These are phyloP conservation scores for Elymus sibiricus DNA, from an alignment of 176 grass and related monocot genomes.

Conservation along the genomic window DNA sequence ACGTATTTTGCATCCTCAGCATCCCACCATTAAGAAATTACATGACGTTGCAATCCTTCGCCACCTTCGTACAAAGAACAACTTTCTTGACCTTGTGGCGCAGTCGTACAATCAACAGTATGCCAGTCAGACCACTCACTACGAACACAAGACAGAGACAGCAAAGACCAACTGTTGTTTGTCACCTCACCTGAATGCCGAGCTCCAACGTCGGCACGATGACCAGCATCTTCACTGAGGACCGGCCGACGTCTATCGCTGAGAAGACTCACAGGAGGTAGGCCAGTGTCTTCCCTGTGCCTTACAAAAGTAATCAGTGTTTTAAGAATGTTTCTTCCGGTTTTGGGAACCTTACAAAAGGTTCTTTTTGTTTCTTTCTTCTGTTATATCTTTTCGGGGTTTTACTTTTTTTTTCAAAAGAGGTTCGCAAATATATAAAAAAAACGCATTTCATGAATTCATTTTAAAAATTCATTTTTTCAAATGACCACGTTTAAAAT, in stretches of 20 bases:
- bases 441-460: too few relatives aligned
- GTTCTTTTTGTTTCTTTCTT: too few relatives aligned
- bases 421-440: too few relatives aligned
- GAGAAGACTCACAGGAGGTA: slow-evolving; percentile 72
- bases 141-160: not conserved
- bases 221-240: slow-evolving; percentile 67
- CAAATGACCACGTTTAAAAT: too few relatives aligned
- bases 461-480: too few relatives aligned
- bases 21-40: too few relatives aligned
- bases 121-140: not conserved
- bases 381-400: too few relatives aligned
- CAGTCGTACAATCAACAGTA: not conserved
- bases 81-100: slow-evolving; percentile 73
- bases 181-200: slow-evolving; percentile 69
- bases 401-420: too few relatives aligned
- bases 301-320: too few relatives aligned
- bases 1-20: too few relatives aligned
- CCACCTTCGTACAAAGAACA: slow-evolving; percentile 50
- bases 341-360: too few relatives aligned
- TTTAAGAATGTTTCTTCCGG: too few relatives aligned
- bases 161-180: not conserved
- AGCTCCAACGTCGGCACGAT: slow-evolving; percentile 79
- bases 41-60: slow-evolving; percentile 69
- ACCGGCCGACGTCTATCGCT: slow-evolving; percentile 56
- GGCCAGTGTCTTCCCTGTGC: slow-evolving; percentile 85